phyloP scores from a whole-genome alignment of 805 yeast genomes.

The Blastobotrys parvus region DNA sequence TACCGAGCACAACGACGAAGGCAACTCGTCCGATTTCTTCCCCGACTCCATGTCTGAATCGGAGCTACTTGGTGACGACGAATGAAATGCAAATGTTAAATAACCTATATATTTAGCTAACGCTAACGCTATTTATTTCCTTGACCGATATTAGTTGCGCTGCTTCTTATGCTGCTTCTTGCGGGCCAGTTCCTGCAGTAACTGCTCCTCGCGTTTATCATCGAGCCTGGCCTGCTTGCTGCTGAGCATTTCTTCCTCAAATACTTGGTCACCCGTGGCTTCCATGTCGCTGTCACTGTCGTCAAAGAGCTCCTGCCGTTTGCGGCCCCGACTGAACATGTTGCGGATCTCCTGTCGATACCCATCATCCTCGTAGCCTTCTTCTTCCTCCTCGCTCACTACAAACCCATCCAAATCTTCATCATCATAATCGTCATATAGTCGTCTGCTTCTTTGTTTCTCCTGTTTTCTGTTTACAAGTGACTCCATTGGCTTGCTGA shows the following conservation, averaged over 20 bases:
- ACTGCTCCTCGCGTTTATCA: slow-evolving; percentile 56
- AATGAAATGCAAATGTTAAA: background rate
- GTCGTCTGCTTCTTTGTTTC: slow-evolving; percentile 18
- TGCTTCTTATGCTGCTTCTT: slow-evolving; percentile 14
- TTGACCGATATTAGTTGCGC: slow-evolving; percentile 20
- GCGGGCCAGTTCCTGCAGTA: slow-evolving; percentile 14
- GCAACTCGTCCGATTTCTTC: slow-evolving; percentile 9
- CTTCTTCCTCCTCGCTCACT: slow-evolving; percentile 48
- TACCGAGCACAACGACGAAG: slow-evolving; percentile 4
- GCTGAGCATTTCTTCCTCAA: slow-evolving; percentile 73
- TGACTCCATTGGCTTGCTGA: slow-evolving; percentile 27
- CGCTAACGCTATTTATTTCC: background rate
- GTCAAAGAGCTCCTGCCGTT: slow-evolving; percentile 38
- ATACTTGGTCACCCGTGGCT: slow-evolving; percentile 83
- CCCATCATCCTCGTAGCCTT: slow-evolving; percentile 33
- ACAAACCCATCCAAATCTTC: slow-evolving; percentile 49
- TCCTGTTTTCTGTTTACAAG: slow-evolving; percentile 39
- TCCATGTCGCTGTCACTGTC: slow-evolving; percentile 65
- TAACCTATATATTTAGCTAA: background rate
- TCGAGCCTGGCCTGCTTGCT: slow-evolving; percentile 62
- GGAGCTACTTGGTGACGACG: slow-evolving; percentile 10
- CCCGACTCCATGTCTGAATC: slow-evolving; percentile 22
- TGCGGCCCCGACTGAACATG: slow-evolving; percentile 60
- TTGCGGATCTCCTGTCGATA: slow-evolving; percentile 87
- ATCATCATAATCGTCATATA: slow-evolving; percentile 33